These are phyloP conservation scores for Colletotrichum kahawae DNA, from an alignment of 2,329 filamentous ascomycete species.

Conservation along the genomic window DNA sequence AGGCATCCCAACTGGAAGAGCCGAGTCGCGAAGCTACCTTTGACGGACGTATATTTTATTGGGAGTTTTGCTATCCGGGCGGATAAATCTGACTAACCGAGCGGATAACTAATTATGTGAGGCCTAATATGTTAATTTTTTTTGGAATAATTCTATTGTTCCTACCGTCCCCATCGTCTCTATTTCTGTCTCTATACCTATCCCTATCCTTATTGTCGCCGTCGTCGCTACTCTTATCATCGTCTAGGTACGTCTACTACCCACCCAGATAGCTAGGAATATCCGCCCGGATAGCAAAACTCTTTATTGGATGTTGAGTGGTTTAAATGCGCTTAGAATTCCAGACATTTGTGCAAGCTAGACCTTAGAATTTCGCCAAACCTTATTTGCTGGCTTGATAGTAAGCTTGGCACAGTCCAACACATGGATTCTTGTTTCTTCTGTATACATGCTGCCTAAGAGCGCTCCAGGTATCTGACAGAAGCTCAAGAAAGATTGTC, in stretches of 20 bases:
- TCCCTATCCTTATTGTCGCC: too few species aligned
- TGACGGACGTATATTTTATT: neutral
- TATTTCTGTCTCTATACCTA: too few species aligned
- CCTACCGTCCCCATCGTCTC: too few species aligned
- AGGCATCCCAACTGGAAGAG: neutral
- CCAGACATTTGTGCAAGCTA: neutral
- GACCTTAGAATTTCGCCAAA: neutral
- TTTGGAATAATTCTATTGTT: too few species aligned
- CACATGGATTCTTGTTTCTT: neutral
- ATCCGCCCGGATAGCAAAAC: too few species aligned
- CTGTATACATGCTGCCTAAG: neutral
- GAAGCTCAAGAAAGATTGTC: neutral
- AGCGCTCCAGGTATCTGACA: neutral
- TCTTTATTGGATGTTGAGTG: neutral
- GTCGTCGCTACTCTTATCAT: too few species aligned
- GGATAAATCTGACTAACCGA: too few species aligned
- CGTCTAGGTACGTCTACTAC: too few species aligned
- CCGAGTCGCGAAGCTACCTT: neutral
- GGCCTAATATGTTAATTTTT: too few species aligned
- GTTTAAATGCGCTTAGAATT: neutral
- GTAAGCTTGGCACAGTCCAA: neutral
- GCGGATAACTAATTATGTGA: too few species aligned
- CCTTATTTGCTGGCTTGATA: neutral
- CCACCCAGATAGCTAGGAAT: too few species aligned
- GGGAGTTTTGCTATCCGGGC: neutral